phyloP scores from a whole-genome alignment of 2,329 filamentous ascomycete genomes.

The Penicillium rolfsii region DNA sequence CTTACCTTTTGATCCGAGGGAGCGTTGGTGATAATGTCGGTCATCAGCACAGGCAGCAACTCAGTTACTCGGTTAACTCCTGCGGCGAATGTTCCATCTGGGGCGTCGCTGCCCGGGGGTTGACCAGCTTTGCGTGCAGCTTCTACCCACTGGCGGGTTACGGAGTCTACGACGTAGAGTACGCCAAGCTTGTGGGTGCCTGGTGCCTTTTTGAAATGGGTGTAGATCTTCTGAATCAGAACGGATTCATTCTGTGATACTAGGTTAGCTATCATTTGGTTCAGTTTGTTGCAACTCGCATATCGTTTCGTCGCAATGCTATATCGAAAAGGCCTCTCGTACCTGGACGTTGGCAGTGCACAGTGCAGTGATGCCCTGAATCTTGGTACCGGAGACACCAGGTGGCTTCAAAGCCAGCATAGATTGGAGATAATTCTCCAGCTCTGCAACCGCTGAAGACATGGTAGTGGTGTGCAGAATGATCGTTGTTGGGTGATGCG shows the following conservation, averaged over 20 bases:
- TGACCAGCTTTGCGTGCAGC: slow-evolving; percentile 87
- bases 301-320: not conserved
- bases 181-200: slow-evolving; percentile 97
- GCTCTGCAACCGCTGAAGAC: slow-evolving; percentile 84
- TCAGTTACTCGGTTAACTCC: slow-evolving; percentile 97
- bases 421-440: slow-evolving; percentile 87
- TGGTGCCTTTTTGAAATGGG: slow-evolving; percentile 93
- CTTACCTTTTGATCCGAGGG: slow-evolving; percentile 97
- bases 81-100: slow-evolving; percentile 90
- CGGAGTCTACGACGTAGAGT: slow-evolving; percentile 99
- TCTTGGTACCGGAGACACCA: slow-evolving; percentile 91
- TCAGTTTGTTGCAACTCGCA: not conserved
- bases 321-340: slow-evolving; percentile 34
- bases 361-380: slow-evolving; percentile 80
- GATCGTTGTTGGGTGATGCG: no score
- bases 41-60: slow-evolving; percentile 89
- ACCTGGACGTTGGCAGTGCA: slow-evolving; percentile 92
- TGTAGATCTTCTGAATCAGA: slow-evolving; percentile 94
- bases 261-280: slow-evolving; percentile 28
- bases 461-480: slow-evolving; percentile 48
- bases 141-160: slow-evolving; percentile 98
- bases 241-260: slow-evolving; percentile 80
- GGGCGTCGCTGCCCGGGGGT: slow-evolving; percentile 75
- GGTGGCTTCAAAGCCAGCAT: slow-evolving; percentile 91
- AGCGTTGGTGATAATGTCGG: slow-evolving; percentile 85